Conservation (phyloP, 805 yeast genomes). For the Wickerhamomyces hampshirensis region DNA sequence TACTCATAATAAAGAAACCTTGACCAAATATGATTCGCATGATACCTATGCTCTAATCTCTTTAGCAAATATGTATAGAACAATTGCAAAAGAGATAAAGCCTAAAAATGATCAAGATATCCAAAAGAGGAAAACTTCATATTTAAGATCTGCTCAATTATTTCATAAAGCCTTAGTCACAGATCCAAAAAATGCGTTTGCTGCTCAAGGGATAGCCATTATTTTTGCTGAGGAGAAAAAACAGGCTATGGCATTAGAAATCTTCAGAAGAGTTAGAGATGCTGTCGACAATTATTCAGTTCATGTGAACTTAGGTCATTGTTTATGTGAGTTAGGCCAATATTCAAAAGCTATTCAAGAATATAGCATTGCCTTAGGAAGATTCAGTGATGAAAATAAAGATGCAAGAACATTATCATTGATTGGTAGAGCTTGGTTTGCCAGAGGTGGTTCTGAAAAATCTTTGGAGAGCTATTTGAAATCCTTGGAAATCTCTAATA, state of each 20-base stretch:
- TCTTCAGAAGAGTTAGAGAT: slow-evolving; percentile 85
- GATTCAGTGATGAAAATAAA: slow-evolving; percentile 52
- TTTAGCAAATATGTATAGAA: slow-evolving; percentile 80
- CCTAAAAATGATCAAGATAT: slow-evolving; percentile 39
- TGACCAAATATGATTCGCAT: slow-evolving; percentile 77
- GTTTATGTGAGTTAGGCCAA: slow-evolving; percentile 75
- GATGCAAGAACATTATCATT: slow-evolving; percentile 66
- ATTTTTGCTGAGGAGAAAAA: slow-evolving; percentile 83
- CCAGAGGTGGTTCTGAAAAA: slow-evolving; percentile 67
- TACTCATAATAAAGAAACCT: slow-evolving; percentile 77
- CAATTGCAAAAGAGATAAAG: slow-evolving; percentile 74
- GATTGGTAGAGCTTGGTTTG: slow-evolving; percentile 85
- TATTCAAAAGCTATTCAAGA: slow-evolving; percentile 82
- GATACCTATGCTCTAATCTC: slow-evolving; percentile 88
- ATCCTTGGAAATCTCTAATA: slow-evolving; percentile 57
- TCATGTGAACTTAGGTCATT: slow-evolving; percentile 84
- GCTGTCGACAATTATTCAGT: slow-evolving; percentile 81
- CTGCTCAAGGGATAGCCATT: slow-evolving; percentile 97
- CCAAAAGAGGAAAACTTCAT: slow-evolving; percentile 66
- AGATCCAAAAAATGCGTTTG: slow-evolving; percentile 84
- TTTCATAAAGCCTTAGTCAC: slow-evolving; percentile 82
- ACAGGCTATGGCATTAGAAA: slow-evolving; percentile 71
- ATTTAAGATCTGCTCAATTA: slow-evolving; percentile 85
- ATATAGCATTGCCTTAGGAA: slow-evolving; percentile 73
- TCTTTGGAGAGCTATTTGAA: slow-evolving; percentile 53